Evolutionary conservation across 805 yeast species (phyloP).

Genomic region (Lachancea thermotolerans): DNA sequence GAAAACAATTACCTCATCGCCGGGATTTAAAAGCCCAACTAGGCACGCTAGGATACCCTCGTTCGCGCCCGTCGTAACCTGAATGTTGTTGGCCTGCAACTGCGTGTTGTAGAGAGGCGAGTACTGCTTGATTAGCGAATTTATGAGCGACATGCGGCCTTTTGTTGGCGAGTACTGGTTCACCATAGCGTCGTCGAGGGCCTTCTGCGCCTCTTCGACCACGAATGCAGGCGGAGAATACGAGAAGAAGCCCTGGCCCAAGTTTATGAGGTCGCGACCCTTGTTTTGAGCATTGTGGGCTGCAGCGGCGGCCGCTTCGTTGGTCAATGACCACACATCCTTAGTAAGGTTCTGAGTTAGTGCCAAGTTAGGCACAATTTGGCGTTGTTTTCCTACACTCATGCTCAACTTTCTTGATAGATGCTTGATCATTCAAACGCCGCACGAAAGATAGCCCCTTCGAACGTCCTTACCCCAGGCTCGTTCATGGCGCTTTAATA

Average conservation of each 20-base stretch:
- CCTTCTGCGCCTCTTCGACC: slow-evolving; percentile 67
- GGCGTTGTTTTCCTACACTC: slow-evolving; percentile 10
- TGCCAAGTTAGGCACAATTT: slow-evolving; percentile 36
- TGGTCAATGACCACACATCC: slow-evolving; percentile 93
- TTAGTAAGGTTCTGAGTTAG: slow-evolving; percentile 60
- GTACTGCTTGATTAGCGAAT: slow-evolving; percentile 66
- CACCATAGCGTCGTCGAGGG: slow-evolving; percentile 62
- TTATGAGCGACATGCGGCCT: slow-evolving; percentile 73
- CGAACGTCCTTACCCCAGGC: not conserved
- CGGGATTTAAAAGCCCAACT: slow-evolving; percentile 76
- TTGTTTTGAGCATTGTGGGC: slow-evolving; percentile 41
- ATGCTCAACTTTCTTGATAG: slow-evolving; percentile 9
- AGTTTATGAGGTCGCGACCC: slow-evolving; percentile 75
- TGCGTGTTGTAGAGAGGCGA: slow-evolving; percentile 59
- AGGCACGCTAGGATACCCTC: slow-evolving; percentile 86
- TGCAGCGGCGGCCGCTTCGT: slow-evolving; percentile 89
- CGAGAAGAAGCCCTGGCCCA: slow-evolving; percentile 97
- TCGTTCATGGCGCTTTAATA: not conserved
- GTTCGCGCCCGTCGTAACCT: slow-evolving; percentile 93
- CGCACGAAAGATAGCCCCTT: not conserved
- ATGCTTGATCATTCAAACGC: slow-evolving; percentile 8
- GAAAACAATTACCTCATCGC: slow-evolving; percentile 93
- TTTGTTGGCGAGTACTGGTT: slow-evolving; percentile 92
- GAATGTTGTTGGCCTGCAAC: slow-evolving; percentile 37
- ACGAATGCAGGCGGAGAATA: slow-evolving; percentile 96